Evolutionary conservation across 345 rosid genomes (phyloP), one percentile per base, ranked within the genome.

Genomic region (Trapa bicornis): DNA sequence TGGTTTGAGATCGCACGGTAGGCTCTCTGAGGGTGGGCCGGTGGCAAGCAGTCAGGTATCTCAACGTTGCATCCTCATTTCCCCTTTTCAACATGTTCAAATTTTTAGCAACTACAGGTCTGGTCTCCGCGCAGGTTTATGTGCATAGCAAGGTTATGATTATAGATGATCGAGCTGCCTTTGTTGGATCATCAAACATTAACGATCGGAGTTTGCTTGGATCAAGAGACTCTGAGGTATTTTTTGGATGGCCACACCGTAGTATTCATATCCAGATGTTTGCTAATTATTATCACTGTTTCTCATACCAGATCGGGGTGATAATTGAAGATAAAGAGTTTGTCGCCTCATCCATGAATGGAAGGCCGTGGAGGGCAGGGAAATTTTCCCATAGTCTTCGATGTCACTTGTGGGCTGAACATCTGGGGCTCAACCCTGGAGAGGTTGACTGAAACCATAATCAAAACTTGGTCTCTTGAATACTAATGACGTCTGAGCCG

Each of bases 71-170:
- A 47, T 63, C 12, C 17, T 32, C 17, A 43, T 35, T 61, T 38
- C 35, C 60, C 3, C 11, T n/a, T 15, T 52, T 3, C 32, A 2
- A 5, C 35, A 6, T 6, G 6, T 29, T 3, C 43, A 4, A 41
- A n/a, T 7, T 33, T 5, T 17, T 54, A n/a, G n/a, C 6, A 54
- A 16, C 4, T n/a, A n/a, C 33, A n/a, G 17, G 17, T 9, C 29
- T 6, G 7, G 60, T 29, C 60, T n/a, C 70, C 68, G 35, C 69
- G 61, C 76, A 86, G 91, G 85, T 93, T 56, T 93, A 92, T 70
- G 96, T 89, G 78, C 98, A 92, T 68, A 92, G 98, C 83, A 92
- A 92, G 77, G 76, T 92, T 70, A 75, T 92, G 90, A 88, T 92
- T 70, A 70, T 92, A 65, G 96, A 92, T 64, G 98, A 92, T 68